Conservation (phyloP, 345 rosid genomes). For the Rhodamnia rubescens region DNA sequence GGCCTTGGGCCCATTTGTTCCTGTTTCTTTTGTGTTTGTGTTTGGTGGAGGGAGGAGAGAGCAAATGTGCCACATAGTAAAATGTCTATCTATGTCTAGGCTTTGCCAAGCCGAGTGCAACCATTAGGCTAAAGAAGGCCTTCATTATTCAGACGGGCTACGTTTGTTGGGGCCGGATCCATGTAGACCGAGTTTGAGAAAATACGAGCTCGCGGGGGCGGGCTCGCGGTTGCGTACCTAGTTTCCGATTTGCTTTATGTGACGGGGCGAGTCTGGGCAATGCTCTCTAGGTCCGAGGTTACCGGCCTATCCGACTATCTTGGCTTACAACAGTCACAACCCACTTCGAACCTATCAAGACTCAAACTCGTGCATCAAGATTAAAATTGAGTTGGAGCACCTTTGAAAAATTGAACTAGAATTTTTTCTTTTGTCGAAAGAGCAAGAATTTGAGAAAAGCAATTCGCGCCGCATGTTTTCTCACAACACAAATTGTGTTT, state of each 20-base stretch:
- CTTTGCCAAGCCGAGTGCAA: background rate
- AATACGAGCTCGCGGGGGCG: background rate
- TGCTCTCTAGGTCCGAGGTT: background rate
- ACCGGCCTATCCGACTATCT: background rate
- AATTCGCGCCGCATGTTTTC: too few species aligned
- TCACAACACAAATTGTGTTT: background rate
- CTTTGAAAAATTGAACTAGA: background rate
- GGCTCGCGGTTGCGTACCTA: background rate
- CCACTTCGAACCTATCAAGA: background rate
- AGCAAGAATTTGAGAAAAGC: too few species aligned
- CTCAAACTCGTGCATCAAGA: background rate
- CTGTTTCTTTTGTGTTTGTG: background rate
- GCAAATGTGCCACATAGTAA: background rate
- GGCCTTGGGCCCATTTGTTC: background rate
- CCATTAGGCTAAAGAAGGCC: background rate
- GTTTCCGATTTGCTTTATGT: background rate
- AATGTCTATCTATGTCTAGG: background rate
- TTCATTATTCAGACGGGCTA: background rate
- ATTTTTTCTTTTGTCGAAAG: too few species aligned
- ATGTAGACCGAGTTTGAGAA: background rate
- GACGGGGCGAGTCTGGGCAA: background rate
- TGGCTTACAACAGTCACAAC: background rate
- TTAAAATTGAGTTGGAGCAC: background rate
- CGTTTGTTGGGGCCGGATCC: background rate
- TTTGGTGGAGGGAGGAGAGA: background rate